phyloP scores from a whole-genome alignment of 768 basidiomycete species.

The Tylopilus subfusipes region DNA sequence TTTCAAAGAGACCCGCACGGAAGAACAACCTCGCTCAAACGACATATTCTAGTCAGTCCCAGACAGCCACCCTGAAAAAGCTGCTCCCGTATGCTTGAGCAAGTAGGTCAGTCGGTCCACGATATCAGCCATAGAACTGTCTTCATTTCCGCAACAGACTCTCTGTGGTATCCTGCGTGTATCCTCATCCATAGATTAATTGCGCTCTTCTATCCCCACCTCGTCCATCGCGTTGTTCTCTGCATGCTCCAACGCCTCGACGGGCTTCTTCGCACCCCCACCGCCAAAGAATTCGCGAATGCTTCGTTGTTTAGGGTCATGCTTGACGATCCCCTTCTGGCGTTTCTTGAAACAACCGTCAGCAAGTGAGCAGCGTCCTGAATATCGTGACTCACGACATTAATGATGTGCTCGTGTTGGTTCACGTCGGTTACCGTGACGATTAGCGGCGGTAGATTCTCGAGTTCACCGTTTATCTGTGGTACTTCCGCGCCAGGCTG shows the following conservation, averaged over 20 bases:
- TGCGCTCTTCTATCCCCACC: conserved; percentile 6
- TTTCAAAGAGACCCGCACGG: conserved; percentile 57
- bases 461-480: conserved; percentile 15
- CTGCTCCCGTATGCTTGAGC: conserved; percentile 65
- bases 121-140: neutral
- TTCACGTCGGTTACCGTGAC: conserved; percentile 53
- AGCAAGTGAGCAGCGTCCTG: neutral
- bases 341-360: conserved; percentile 44
- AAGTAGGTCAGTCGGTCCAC: conserved; percentile 15
- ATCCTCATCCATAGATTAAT: conserved; percentile 4
- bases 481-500: conserved; percentile 31
- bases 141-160: neutral
- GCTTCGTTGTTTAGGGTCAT: conserved; percentile 73
- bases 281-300: conserved; percentile 72
- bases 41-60: conserved; percentile 60
- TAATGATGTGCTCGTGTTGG: conserved; percentile 49
- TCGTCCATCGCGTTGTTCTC: conserved; percentile 32
- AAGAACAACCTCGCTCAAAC: conserved; percentile 66
- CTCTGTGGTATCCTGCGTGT: neutral
- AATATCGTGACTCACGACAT: conserved; percentile 45
- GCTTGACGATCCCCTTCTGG: conserved; percentile 74
- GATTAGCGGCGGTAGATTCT: conserved; percentile 33
- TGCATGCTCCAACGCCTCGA: conserved; percentile 10
- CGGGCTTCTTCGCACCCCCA: conserved; percentile 8
- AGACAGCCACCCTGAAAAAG: conserved; percentile 66